Base-by-base conservation (phyloP, 2,329 filamentous ascomycete genomes). In the Aspergillus neoniger region DNA sequence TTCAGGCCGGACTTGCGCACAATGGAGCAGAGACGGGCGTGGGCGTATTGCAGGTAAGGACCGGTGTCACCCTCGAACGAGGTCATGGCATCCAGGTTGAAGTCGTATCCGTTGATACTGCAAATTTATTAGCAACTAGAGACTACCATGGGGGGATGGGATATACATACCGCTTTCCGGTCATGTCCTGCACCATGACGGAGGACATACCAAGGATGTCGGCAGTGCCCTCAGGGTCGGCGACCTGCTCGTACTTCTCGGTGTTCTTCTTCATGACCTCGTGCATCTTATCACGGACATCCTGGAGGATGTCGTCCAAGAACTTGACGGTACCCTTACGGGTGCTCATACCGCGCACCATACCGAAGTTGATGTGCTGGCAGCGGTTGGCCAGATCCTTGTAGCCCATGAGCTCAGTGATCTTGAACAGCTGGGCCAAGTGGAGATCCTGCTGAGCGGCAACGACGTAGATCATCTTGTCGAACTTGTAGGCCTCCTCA, bases 121-220 rank as follows among this genome's bases (percentile, higher is more conserved):
- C 28, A 38, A 17, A 14, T n/a, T 71, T 60, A 15, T 63, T 58
- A 63, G 53, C 8, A 28, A 5, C 2, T 12, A 5, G 12, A 1
- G 51, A 8, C 3, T 19, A 14, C 7, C 5, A 36, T 36, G 32
- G 32, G 8, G 6, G 19, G 25, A 17, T 14, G 12, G 23, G 10
- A 19, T 6, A 38, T 17, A 71, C 84, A 66, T 78, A 89, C 88
- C 91, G 86, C 86, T 97, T 98, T 75, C 94, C 95, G 66, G 86
- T 90, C 92, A 98, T 96, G 73, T 98, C 95, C 78, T 98, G 94
- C 19, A 96, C 92, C 92, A 98, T 98, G 73, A 98, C 94, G 72
- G 91, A 90, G 65, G 90, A 93, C 74, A 98, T 97, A 65, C 94
- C 95, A 3, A 98, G 85, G 10, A 86, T 91, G 79, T 98, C 95